Base-by-base conservation (phyloP, 371 early-diverging fungal species). In the Thermomucor indicae-seudaticae region DNA sequence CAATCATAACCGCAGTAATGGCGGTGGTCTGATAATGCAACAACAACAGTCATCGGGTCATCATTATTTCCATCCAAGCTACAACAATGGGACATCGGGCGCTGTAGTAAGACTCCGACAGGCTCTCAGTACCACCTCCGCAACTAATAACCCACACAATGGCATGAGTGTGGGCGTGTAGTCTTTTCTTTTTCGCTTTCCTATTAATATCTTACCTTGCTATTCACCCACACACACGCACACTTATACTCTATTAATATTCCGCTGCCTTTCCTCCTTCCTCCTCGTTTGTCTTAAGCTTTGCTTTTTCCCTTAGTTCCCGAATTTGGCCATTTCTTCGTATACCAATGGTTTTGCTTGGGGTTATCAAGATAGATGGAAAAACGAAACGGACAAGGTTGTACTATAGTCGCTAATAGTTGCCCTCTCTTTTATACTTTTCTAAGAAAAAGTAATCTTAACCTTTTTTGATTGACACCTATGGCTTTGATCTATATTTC, bases 141-240 rank as follows among this genome's bases (percentile, higher is more conserved):
- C 40, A 19, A 41, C 42, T 19, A 27, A 43, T 19, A 29, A 32
- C 32, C 6, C 47, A 46, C 20, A 30, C 29, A 54, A 48, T 53
- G 47, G 58, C 24, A 58, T 58, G 58, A 58, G 58, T 20, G 49
- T 58, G 6, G 58, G 58, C 24, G 58, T 58, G 14, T 58, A 53
- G 50, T 30, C 32, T 23, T 40, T 39, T 31, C 28, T 22, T 20
- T 24, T 39, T 53, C 28, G 14, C 34, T 16, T 25, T 32, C 37
- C 32, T 17, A 25, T 43, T 43, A 16, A 19, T 25, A 14, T 12
- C 25, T 11, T 28, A 6, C 6, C 27, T 28, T 27, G 1, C 5
- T 6, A 43, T 29, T 4, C 43, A 42, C 22, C 25, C 22, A 42
- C 22, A 6, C 43, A 42, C 43, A 6, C 22, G 25, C 22, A 6